A percentile compares a stretch with the other conserved stretches of the same genome.
Conservation (phyloP, 2,329 filamentous ascomycete genomes). For the Fusarium udum region DNA sequence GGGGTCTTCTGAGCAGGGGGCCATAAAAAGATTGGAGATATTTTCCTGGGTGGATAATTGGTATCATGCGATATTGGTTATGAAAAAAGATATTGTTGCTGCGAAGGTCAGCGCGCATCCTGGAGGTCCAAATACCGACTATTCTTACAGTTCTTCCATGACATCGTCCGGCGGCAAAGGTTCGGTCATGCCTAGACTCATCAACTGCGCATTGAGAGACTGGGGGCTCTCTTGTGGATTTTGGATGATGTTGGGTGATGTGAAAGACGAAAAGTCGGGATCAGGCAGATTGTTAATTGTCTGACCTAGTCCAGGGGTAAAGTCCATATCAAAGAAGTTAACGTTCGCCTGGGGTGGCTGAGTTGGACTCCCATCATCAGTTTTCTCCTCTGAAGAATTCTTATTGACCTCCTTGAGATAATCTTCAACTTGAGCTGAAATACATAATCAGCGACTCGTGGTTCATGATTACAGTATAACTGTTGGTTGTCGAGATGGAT, state of each 20-base stretch:
- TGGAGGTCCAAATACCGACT: neutral
- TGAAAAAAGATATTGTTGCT: conserved; percentile 81
- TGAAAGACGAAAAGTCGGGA: conserved; percentile 23
- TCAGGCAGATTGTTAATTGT: conserved; percentile 1
- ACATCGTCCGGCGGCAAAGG: conserved; percentile 80
- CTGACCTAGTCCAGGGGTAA: conserved; percentile 5
- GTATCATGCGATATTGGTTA: conserved; percentile 75
- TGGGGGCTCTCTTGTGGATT: conserved; percentile 12
- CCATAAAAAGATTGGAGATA: conserved; percentile 79
- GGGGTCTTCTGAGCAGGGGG: conserved; percentile 78
- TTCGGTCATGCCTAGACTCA: conserved; percentile 84
- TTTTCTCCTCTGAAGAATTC: conserved; percentile 37
- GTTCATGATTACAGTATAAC: conserved; percentile 29
- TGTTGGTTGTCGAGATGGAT: conserved; percentile 36
- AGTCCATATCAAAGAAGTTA: conserved; percentile 18
- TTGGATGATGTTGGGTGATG: conserved; percentile 18
- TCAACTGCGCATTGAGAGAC: conserved; percentile 58
- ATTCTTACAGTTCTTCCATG: conserved; percentile 80
- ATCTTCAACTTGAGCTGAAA: conserved; percentile 80
- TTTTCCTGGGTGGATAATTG: conserved; percentile 80
- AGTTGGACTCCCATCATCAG: conserved; percentile 40
- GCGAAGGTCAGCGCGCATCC: conserved; percentile 11
- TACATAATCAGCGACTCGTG: conserved; percentile 12
- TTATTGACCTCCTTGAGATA: conserved; percentile 74
- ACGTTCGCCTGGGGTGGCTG: conserved; percentile 22